Evolutionary conservation across 164 flowering plant species (phyloP).

Genomic region (Nelumbo lutea): DNA sequence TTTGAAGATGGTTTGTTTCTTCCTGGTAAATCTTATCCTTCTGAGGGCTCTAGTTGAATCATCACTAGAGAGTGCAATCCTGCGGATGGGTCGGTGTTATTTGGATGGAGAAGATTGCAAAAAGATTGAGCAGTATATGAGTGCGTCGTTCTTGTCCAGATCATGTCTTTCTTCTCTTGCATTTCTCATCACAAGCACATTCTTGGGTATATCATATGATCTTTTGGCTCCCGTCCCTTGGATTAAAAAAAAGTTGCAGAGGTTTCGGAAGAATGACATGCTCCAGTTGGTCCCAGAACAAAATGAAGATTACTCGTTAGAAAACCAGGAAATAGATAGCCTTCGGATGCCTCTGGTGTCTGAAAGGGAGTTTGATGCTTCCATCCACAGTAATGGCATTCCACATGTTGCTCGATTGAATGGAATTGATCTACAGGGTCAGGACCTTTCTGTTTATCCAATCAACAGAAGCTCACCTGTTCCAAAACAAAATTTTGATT

Average conservation of each 20-base stretch:
- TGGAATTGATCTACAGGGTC: conserved; percentile 51
- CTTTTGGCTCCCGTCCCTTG: conserved; percentile 93
- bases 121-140: conserved; percentile 90
- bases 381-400: conserved; percentile 13
- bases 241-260: conserved; percentile 86
- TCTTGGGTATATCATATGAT: conserved; percentile 93
- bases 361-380: conserved; percentile 36
- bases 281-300: conserved; percentile 96
- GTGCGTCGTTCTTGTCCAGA: conserved; percentile 85
- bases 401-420: conserved; percentile 23
- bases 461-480: conserved; percentile 73
- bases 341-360: conserved; percentile 64
- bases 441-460: conserved; percentile 79
- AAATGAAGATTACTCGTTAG: conserved; percentile 70
- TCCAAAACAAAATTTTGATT: conserved; percentile 91
- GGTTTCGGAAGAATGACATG: conserved; percentile 92
- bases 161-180: conserved; percentile 96
- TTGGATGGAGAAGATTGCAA: conserved; percentile 99
- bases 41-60: conserved; percentile 87
- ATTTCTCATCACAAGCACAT: conserved; percentile 86
- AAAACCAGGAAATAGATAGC: conserved; percentile 41
- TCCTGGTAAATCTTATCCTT: conserved; percentile 88
- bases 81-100: conserved; percentile 92
- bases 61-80: conserved; percentile 72
- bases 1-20: conserved; percentile 96